A percentile compares a stretch with the other conserved stretches of the same genome.
These are phyloP conservation scores for Penicillium antarcticum DNA, from an alignment of 495 filamentous ascomycete species.

Conservation along the genomic window DNA sequence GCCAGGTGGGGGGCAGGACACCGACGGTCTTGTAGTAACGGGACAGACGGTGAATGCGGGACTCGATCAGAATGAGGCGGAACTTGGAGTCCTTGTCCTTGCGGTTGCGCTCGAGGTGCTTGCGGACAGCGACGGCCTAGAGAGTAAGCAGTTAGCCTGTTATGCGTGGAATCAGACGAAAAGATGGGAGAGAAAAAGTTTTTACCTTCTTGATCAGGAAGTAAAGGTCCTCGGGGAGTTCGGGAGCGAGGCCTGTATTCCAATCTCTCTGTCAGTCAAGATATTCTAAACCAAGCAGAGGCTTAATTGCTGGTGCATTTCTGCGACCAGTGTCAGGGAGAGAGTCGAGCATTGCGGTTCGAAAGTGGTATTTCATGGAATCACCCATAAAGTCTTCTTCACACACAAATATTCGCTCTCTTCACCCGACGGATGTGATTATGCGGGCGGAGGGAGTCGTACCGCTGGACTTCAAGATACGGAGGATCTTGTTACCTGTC, in stretches of 20 bases:
- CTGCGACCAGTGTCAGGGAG: conserved; percentile 21
- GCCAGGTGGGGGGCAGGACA: conserved; percentile 97
- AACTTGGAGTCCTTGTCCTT: conserved; percentile 99
- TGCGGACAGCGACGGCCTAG: conserved; percentile 95
- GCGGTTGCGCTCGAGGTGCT: conserved; percentile 99
- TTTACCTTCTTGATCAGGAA: conserved; percentile 98
- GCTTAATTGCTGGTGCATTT: conserved; percentile 49
- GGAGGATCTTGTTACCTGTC: conserved; percentile 96
- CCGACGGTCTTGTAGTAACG: conserved; percentile 99
- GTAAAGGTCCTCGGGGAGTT: conserved; percentile 96
- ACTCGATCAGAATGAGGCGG: conserved; percentile 99
- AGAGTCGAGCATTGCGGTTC: conserved; percentile 10
- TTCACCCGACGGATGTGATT: conserved; percentile 27
- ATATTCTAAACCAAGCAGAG: conserved; percentile 84
- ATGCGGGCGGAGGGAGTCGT: conserved; percentile 45
- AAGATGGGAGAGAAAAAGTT: not conserved
- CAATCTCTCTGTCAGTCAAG: conserved; percentile 90
- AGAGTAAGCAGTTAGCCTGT: conserved; percentile 1
- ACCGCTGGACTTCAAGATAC: conserved; percentile 95
- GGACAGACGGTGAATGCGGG: conserved; percentile 96
- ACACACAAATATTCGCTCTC: conserved; percentile 13
- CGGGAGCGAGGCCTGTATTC: conserved; percentile 87
- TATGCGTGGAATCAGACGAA: not conserved
- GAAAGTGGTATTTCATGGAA: conserved; percentile 2
- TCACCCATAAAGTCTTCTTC: conserved; percentile 4